Base-by-base conservation (phyloP, 2,329 filamentous ascomycete genomes). In the Trichoderma harzianum region DNA sequence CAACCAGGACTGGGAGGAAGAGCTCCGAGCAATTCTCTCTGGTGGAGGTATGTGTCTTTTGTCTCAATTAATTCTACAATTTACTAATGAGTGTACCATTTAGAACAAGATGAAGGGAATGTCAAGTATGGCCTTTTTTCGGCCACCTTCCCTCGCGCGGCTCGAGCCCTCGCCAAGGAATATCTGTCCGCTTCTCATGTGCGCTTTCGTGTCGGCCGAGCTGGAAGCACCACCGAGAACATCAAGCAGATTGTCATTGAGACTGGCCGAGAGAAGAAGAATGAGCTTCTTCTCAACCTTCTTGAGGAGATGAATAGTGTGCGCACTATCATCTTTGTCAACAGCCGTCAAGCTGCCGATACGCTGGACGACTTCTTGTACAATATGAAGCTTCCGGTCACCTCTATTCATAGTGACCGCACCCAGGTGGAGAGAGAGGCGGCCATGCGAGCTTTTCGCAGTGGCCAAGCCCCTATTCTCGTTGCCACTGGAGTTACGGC, bases 391-490 rank as follows among this genome's bases (percentile, higher is more conserved):
- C 82, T 98, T 1, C 96, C 96, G 0, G 92, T 90, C 65, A 97
- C 94, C 0, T 97, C 95, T 0, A 97, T 98, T 76, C 96, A 98
- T 76, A 85, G 90, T 1, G 93, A 94, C 71, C 92, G 95, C 28
- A 97, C 92, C 51, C 96, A 98, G 82, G 88, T 88, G 73, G 95
- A 98, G 85, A 93, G 96, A 75, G 95, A 98, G 80, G 94, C 97
- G 78, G 92, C 95, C 1, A 88, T 98, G 90, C 90, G 94, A 76
- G 87, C 92, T 2, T 98, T 98, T 86, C 91, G 93, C 24, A 85
- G 84, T 24, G 95, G 93, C 1, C 88, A 87, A 36, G 86, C 88
- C 11, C 95, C 95, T 0, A 92, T 99, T 70, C 82, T 99, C 72
- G 89, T 98, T 72, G 90, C 95, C 12, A 98, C 95, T 26, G 93